Base-by-base conservation (phyloP, 2,329 filamentous ascomycete species). In the Tolypocladium tropicale region DNA sequence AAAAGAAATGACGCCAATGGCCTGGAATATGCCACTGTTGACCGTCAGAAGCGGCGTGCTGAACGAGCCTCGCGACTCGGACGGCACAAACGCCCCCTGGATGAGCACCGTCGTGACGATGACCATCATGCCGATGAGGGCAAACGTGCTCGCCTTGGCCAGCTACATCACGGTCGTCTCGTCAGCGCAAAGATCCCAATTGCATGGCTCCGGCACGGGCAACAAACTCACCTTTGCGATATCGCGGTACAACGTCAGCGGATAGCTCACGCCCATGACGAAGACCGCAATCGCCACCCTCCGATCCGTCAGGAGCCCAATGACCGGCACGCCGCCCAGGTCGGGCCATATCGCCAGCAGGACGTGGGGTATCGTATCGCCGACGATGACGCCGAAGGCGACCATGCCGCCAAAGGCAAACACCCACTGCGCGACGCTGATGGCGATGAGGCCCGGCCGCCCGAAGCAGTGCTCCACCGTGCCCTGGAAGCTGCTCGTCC, bases 401-500 rank as follows among this genome's bases (percentile, higher is more conserved):
- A 99, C 84, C 94, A 99, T 99, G 61, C 94, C 94, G 56, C 94
- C 94, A 76, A 97, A 99, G 3, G 94, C 94, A 78, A 99, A 99
- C 32, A 90, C 87, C 93, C 93, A 99, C 76, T 99, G 94, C 53
- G 94, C 94, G 59, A 97, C 62, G 58, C 76, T 80, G 62, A 99
- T 96, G 57, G 94, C 93, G 61, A 99, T 83, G 56, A 99, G 78
- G 0, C 94, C 94, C 21, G 86, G 80, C 65, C 84, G 86, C 6
- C 94, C 94, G 74, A 96, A 99, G 75, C 94, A 99, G 72, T 93
- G 85, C 73, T 96, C 87, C 68, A 99, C 91, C 0, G 94, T 99
- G 41, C 90, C 89, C 74, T 99, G 94, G 69, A 97, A 99, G 56
- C 89, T 95, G 70, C 90, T 88, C 56, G 91, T 88, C 49, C 94